These are phyloP conservation scores for Pseudogymnoascus sp. DNA, from an alignment of 2,329 filamentous ascomycete species.

Conservation along the genomic window DNA sequence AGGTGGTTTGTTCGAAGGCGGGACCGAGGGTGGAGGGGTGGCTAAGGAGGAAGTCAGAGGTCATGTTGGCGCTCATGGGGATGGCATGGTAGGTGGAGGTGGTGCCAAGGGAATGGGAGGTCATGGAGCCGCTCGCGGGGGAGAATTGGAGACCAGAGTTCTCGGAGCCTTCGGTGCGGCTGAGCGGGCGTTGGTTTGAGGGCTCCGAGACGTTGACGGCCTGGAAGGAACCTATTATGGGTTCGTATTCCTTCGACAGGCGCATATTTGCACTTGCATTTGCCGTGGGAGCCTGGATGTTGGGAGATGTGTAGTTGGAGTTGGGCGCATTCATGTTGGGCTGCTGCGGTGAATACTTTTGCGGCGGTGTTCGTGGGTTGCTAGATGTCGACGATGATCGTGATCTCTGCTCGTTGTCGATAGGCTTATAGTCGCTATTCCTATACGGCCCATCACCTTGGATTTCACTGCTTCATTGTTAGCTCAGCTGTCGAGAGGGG, in stretches of 20 bases:
- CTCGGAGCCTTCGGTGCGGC: background rate
- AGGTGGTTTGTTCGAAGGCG: background rate
- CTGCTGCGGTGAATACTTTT: background rate
- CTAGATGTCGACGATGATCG: slow-evolving; percentile 17
- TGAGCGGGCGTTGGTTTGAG: background rate
- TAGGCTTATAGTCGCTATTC: slow-evolving; percentile 29
- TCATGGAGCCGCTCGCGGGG: background rate
- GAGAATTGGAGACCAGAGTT: background rate
- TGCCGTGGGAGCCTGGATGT: background rate
- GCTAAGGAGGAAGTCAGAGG: background rate
- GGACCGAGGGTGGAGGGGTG: background rate
- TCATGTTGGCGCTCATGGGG: background rate
- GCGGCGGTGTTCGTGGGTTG: background rate
- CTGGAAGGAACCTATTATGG: slow-evolving; percentile 19
- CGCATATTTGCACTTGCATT: background rate
- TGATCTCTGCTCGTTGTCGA: slow-evolving; percentile 33
- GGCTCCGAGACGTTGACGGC: slow-evolving; percentile 18
- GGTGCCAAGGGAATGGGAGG: background rate
- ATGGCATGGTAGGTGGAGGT: background rate
- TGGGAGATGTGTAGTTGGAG: background rate
- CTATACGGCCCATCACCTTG: slow-evolving; percentile 26
- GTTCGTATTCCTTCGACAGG: background rate
- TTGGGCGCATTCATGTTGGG: background rate
- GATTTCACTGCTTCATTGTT: slow-evolving; percentile 32
- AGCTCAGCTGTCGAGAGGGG: slow-evolving; percentile 10